Evolutionary conservation across 23 red algal species (phyloP).

Genomic region (Agarophyton chilense): DNA sequence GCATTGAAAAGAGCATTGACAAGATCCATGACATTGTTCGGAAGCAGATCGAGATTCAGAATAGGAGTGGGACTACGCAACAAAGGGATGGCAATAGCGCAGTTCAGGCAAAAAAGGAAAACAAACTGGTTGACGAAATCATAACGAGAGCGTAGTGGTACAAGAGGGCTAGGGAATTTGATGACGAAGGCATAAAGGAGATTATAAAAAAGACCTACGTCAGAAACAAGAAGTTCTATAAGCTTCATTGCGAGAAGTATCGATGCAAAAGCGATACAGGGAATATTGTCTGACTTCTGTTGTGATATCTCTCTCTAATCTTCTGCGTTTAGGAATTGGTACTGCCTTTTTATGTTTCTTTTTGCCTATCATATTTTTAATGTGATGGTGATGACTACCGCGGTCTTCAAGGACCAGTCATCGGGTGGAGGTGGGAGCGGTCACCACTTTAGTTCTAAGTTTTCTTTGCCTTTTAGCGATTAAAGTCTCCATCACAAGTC

Average conservation of each 20-base stretch:
- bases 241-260: background rate
- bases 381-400: too few species aligned
- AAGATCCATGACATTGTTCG: background rate
- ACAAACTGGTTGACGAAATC: background rate
- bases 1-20: too few species aligned
- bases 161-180: background rate
- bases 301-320: too few species aligned
- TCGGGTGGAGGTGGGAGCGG: too few species aligned
- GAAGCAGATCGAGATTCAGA: background rate
- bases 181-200: slow-evolving; percentile 4
- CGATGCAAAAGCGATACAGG: too few species aligned
- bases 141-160: background rate
- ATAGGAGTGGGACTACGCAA: background rate
- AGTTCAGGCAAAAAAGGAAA: background rate
- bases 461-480: too few species aligned
- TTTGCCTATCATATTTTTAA: too few species aligned
- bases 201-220: slow-evolving; percentile 23
- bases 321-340: too few species aligned
- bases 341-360: too few species aligned
- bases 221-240: background rate
- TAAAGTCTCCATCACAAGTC: too few species aligned
- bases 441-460: too few species aligned
- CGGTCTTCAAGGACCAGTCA: too few species aligned
- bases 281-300: background rate
- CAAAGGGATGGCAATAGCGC: background rate